Base-by-base conservation (phyloP, 176 grass and related monocot genomes). In the Stipa capillata region DNA sequence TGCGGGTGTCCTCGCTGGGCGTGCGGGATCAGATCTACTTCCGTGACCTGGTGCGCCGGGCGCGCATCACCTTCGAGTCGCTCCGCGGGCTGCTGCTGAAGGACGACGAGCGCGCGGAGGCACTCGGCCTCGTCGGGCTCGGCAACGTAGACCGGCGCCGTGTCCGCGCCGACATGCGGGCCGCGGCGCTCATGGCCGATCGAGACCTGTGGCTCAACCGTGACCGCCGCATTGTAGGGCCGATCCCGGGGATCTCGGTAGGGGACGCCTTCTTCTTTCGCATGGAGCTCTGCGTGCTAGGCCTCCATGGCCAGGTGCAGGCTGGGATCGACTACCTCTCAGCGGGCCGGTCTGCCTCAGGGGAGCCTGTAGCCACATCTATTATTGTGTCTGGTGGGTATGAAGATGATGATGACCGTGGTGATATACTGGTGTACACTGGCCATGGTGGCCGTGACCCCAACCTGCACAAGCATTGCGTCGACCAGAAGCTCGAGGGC, bases 381-480 rank as follows among this genome's bases (percentile, higher is more conserved):
- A 89, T 99, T 25, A 95, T 99, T 41, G 96, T 99, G 21, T 99
- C 96, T 24, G 96, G 96, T 52, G 92, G 96, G 60, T 99, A 99
- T 62, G 96, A 99, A 78, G 96, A 99, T 37, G 96, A 99, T 64
- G 96, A 99, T 28, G 96, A 99, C 72, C 87, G 78, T 21, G 96
- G 96, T 11, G 88, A 89, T 3, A 29, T 99, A 53, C 88, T 99
- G 53, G 89, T 99, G 57, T 99, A 99, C 88, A 99, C 96, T 0
- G 96, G 96, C 29, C 96, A 99, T 39, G 96, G 96, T 20, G 96
- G 96, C 53, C 89, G 96, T 7, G 92, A 94, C 54, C 92, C 77
- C 25, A 94, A 81, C 44, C 80, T 93, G 18, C 82, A 88, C 57
- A 90, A 85, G 69, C 96, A 94, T 14, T 94, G 89, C n/a, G 11